These are phyloP conservation scores for Sicyos baderoa DNA, from an alignment of 306 rosid species.

Conservation along the genomic window DNA sequence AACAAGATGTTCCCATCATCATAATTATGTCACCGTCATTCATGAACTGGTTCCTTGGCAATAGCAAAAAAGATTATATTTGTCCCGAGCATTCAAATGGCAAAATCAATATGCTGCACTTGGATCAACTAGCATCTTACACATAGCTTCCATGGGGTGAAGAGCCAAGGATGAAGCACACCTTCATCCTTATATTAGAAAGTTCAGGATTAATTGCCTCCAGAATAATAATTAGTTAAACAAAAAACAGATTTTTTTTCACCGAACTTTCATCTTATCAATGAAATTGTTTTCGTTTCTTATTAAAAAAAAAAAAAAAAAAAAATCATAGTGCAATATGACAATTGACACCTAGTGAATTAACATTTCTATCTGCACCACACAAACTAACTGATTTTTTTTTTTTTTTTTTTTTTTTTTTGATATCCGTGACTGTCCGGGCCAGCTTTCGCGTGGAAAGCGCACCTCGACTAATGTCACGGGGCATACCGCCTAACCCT, in stretches of 20 bases:
- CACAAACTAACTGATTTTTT: too few relatives aligned
- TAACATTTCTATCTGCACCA: background rate
- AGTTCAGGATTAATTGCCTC: background rate
- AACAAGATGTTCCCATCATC: background rate
- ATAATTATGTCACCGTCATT: background rate
- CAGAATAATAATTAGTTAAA: background rate
- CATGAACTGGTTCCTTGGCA: background rate
- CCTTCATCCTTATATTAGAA: background rate
- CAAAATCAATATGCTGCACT: background rate
- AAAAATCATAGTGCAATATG: too few relatives aligned
- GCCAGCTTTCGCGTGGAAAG: too few relatives aligned
- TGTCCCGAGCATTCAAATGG: background rate
- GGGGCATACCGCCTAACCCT: too few relatives aligned
- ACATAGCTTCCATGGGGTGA: background rate
- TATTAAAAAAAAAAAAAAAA: too few relatives aligned
- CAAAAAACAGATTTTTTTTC: background rate
- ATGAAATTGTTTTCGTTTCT: too few relatives aligned
- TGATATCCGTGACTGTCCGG: too few relatives aligned
- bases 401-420: too few relatives aligned
- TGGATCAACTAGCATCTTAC: background rate
- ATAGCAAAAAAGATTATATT: background rate
- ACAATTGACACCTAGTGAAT: background rate
- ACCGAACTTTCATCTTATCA: too few relatives aligned
- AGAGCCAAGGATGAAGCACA: conserved; percentile 4
- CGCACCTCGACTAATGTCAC: too few relatives aligned